These are phyloP conservation scores for Articulospora tetracladia DNA, from an alignment of 495 filamentous ascomycete genomes.

Conservation along the genomic window DNA sequence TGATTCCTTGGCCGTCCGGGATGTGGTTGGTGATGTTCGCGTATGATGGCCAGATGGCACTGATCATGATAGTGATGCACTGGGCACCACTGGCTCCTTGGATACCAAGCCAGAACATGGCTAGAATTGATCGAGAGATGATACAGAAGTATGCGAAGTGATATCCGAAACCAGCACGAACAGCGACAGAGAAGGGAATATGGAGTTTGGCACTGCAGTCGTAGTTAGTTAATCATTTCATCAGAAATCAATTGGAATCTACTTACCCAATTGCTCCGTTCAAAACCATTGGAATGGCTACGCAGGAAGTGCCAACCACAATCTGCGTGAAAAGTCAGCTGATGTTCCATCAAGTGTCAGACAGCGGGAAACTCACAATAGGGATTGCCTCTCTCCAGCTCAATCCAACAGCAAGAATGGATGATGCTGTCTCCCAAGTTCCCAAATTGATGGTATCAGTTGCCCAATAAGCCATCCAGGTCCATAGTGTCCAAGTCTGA, in stretches of 20 bases:
- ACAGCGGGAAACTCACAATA: conserved; percentile 30
- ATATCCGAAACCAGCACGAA: conserved; percentile 65
- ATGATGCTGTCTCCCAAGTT: conserved; percentile 58
- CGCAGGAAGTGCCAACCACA: conserved; percentile 56
- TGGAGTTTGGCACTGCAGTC: conserved; percentile 56
- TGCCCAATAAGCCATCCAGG: conserved; percentile 56
- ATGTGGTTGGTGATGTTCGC: conserved; percentile 50
- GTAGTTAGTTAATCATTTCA: conserved; percentile 23
- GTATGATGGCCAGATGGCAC: conserved; percentile 65
- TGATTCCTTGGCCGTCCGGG: conserved; percentile 55
- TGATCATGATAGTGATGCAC: conserved; percentile 61
- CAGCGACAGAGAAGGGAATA: conserved; percentile 64
- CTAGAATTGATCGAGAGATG: conserved; percentile 61
- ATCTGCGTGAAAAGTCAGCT: conserved; percentile 24
- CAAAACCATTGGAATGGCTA: conserved; percentile 58
- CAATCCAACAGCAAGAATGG: conserved; percentile 60
- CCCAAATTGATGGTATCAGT: conserved; percentile 58
- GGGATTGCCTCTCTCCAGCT: conserved; percentile 57
- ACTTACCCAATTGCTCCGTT: conserved; percentile 39
- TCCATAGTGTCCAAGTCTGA: conserved; percentile 46
- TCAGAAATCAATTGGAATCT: background rate
- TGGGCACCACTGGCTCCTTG: conserved; percentile 65
- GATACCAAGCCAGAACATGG: conserved; percentile 71
- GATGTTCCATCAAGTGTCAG: background rate
- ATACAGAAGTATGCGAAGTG: conserved; percentile 66